Conservation (phyloP, 805 yeast genomes). For the Cyberlindnera meyerae region DNA sequence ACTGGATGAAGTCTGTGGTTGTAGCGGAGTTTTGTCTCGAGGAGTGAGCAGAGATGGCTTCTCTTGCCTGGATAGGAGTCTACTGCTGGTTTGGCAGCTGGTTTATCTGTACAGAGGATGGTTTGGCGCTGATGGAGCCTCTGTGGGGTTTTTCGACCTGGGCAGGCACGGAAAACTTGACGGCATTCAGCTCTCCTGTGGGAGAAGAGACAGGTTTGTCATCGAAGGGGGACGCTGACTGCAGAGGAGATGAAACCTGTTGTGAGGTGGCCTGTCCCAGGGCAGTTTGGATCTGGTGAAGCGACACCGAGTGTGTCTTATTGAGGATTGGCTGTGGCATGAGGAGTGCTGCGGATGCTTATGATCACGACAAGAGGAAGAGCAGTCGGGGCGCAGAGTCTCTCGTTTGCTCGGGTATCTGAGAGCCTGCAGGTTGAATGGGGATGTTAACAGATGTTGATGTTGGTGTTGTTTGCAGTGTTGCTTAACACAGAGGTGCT, state of each 20-base stretch:
- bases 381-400: no score
- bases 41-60: slow-evolving; percentile 14
- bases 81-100: slow-evolving; percentile 4
- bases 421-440: no score
- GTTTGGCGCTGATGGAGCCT: slow-evolving; percentile 53
- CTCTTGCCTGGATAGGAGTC: slow-evolving; percentile 9
- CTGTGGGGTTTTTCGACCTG: slow-evolving; percentile 41
- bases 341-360: no score
- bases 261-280: no score
- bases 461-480: no score
- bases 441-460: no score
- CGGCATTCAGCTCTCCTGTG: slow-evolving; percentile 18
- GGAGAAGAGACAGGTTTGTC: slow-evolving; percentile 10
- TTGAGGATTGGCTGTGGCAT: slow-evolving; percentile 17
- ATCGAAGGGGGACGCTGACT: neutral
- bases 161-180: slow-evolving; percentile 46
- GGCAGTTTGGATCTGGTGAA: neutral
- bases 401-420: no score
- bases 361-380: no score
- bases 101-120: slow-evolving; percentile 35
- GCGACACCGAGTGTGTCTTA: slow-evolving; percentile 1
- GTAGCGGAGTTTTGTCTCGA: slow-evolving; percentile 27
- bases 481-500: no score
- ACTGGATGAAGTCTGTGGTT: slow-evolving; percentile 21
- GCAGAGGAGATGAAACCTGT: neutral